These are phyloP conservation scores for Cytospora paraplurivora DNA, from an alignment of 2,329 filamentous ascomycete genomes.

Conservation along the genomic window DNA sequence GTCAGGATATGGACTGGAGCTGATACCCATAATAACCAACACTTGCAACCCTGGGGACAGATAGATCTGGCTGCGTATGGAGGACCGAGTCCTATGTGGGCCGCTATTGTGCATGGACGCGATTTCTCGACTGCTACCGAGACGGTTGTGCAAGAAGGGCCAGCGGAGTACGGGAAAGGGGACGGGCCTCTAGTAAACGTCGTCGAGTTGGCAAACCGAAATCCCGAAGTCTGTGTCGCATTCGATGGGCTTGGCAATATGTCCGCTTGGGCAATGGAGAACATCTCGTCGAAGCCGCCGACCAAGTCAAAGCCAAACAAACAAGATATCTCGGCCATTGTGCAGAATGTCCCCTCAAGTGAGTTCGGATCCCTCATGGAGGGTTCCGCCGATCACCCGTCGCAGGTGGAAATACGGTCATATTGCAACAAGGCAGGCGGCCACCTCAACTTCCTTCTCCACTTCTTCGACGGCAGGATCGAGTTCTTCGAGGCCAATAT, in stretches of 20 bases:
- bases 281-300: slow-evolving; percentile 72
- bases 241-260: slow-evolving; percentile 83
- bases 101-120: slow-evolving; percentile 79
- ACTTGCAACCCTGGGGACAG: slow-evolving; percentile 77
- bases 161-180: slow-evolving; percentile 59
- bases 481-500: slow-evolving; percentile 79
- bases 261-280: slow-evolving; percentile 91
- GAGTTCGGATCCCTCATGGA: slow-evolving; percentile 51
- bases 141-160: slow-evolving; percentile 65
- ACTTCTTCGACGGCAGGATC: slow-evolving; percentile 84
- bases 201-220: slow-evolving; percentile 81
- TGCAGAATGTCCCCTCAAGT: slow-evolving; percentile 65
- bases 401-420: slow-evolving; percentile 68
- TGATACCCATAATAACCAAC: slow-evolving; percentile 70
- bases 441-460: slow-evolving; percentile 72
- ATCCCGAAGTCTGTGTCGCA: slow-evolving; percentile 83
- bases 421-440: slow-evolving; percentile 70
- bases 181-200: slow-evolving; percentile 80
- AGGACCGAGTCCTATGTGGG: slow-evolving; percentile 56
- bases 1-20: slow-evolving; percentile 82
- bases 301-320: slow-evolving; percentile 34
- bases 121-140: slow-evolving; percentile 80
- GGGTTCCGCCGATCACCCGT: slow-evolving; percentile 33
- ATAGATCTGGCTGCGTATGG: slow-evolving; percentile 69
- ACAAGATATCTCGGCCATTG: slow-evolving; percentile 82